Evolutionary conservation across 352 stramenopile genomes (phyloP), one percentile per base, ranked within the genome.

Genomic region (Blastocystis sp.): DNA sequence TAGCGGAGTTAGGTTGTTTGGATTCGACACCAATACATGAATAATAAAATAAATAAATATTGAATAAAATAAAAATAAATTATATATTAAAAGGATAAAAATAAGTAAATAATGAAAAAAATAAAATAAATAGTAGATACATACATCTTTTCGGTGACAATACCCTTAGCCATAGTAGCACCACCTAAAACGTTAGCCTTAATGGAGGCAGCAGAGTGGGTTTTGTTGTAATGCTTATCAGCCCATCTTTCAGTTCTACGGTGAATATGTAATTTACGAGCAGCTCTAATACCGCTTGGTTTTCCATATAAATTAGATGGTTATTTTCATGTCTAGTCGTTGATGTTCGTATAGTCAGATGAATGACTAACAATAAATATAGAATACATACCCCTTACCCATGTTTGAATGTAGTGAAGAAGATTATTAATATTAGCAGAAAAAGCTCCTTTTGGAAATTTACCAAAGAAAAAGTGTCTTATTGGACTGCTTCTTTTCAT

Each of bases 1-100:
- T 99, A 67, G 92, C 92, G 37, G 88, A 96, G 84, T 99, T 99
- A 56, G 92, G 92, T 81, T 99, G 92, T 79, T 99, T 98, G 67
- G 92, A 90, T 72, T 99, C 92, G 89, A 99, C 96, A 75, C 92
- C 92, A 64, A 75, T 83, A 72, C 31, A 0, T 2, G 6, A 9
- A 34, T 4, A 35, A 24, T 4, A 2, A 5, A 33, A 62, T 7
- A 16, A 33, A 52, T 9, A 11, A 31, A 59, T n/a, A n/a, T n/a
- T n/a, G n/a, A n/a, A n/a, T n/a, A n/a, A n/a, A n/a, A n/a, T n/a
- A n/a, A n/a, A n/a, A n/a, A n/a, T n/a, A n/a, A n/a, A n/a, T n/a
- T n/a, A n/a, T n/a, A n/a, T n/a, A n/a, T n/a, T n/a, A n/a, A n/a
- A n/a, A n/a, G n/a, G n/a, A n/a, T n/a, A n/a, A n/a, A n/a, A n/a